These are phyloP conservation scores for Mariannaea sp. DNA, from an alignment of 2,329 filamentous ascomycete genomes.

Conservation along the genomic window DNA sequence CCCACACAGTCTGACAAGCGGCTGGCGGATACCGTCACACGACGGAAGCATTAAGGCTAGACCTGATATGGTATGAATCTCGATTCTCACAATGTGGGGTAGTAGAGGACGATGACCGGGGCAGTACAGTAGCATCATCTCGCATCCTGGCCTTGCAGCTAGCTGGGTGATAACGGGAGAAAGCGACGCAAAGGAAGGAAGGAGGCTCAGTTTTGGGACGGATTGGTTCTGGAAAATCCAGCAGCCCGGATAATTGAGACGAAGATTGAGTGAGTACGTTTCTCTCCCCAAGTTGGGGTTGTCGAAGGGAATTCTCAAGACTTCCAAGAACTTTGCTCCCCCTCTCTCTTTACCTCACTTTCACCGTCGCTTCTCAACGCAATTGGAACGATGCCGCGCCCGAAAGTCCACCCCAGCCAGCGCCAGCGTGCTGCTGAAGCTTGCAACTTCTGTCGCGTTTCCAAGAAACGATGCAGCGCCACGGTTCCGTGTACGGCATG, in stretches of 20 bases:
- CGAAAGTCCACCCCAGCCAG: conserved; percentile 54
- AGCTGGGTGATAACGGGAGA: conserved; percentile 1
- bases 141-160: background rate
- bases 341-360: too few relatives aligned
- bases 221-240: too few relatives aligned
- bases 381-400: conserved; percentile 51
- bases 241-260: too few relatives aligned
- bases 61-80: conserved; percentile 9
- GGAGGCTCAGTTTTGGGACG: background rate
- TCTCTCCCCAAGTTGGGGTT: too few relatives aligned
- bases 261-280: too few relatives aligned
- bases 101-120: conserved; percentile 20
- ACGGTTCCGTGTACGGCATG: conserved; percentile 55
- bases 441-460: conserved; percentile 52
- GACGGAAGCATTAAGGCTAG: conserved; percentile 9
- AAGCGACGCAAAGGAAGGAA: background rate
- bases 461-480: conserved; percentile 58
- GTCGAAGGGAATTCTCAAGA: too few relatives aligned
- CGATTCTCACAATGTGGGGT: conserved; percentile 11
- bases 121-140: conserved; percentile 11
- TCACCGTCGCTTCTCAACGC: background rate
- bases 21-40: conserved; percentile 16
- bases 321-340: too few relatives aligned
- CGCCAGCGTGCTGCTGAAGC: conserved; percentile 55
- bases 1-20: conserved; percentile 9